Base-by-base conservation (phyloP, 2,329 filamentous ascomycete genomes). In the Stachybotrys chartarum region DNA sequence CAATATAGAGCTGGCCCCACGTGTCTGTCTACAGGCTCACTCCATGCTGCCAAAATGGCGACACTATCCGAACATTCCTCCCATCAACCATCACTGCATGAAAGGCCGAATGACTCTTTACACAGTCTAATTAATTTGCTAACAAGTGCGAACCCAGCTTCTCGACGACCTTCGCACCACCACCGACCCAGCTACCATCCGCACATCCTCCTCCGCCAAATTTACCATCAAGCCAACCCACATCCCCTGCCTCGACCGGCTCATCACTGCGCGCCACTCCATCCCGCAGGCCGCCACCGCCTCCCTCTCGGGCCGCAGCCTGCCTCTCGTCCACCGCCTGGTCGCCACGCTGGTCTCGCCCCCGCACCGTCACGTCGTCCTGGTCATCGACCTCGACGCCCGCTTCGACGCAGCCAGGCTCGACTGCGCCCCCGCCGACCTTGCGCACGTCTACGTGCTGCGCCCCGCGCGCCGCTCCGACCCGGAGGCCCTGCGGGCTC, bases 291-390 rank as follows among this genome's bases (percentile, higher is more conserved):
- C 74, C 0, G 66, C 75, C 0, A 72, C 75, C 1, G 64, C 86
- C 14, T 72, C 77, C 14, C 66, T 85, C 53, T 74, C 74, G 16
- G 82, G 83, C 1, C 77, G 80, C 11, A 70, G 77, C 56, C 70
- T 82, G 12, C 77, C 81, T 0, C 70, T 87, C 8, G 63, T 86
- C 42, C 84, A 86, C 70, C 71, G 76, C 54, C 67, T 87, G 4
- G 66, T 83, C 30, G 78, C 78, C 5, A 72, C 72, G 2, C 71
- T 85, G 44, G 68, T 84, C n/a, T 68, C 74, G 0, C 59, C 73
- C 5, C 78, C 80, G 10, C 68, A 77, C 52, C 60, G 63, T 35
- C 78, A 80, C 62, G 70, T 79, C 7, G 64, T 86, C 7, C 70
- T 80, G 1, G 60, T 87, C 7, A 63, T 87, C 51, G 84, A 86